These are phyloP conservation scores for Scutellaria baicalensis DNA, from an alignment of 257 asterid species.

Conservation along the genomic window DNA sequence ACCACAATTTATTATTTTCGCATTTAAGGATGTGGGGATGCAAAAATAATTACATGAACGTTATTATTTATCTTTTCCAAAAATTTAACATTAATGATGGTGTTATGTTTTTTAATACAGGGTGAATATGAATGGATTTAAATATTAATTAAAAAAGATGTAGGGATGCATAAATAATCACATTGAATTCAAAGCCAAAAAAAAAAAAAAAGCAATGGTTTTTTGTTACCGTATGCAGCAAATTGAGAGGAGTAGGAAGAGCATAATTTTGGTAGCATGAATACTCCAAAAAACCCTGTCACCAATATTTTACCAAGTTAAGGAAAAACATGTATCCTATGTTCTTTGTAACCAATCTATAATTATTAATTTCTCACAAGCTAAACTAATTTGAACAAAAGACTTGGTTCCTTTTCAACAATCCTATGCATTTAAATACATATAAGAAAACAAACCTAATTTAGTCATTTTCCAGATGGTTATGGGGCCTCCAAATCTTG, in stretches of 20 bases:
- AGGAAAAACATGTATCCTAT: background rate
- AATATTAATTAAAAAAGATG: too few species aligned
- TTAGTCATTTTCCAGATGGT: conserved; percentile 88
- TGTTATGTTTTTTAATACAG: too few species aligned
- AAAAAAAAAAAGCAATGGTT: background rate
- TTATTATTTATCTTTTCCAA: too few species aligned
- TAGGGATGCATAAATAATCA: background rate
- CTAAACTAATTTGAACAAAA: background rate
- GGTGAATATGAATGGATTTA: too few species aligned
- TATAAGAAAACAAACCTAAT: conserved; percentile 41
- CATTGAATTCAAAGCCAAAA: background rate
- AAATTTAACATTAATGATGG: too few species aligned
- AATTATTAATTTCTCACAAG: background rate
- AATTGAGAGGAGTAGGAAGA: conserved; percentile 68
- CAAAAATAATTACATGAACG: too few species aligned
- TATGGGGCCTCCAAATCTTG: conserved; percentile 80
- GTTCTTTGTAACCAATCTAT: too few species aligned
- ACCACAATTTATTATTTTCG: too few species aligned
- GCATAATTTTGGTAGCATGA: conserved; percentile 64
- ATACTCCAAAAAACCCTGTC: conserved; percentile 80
- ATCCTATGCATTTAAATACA: background rate
- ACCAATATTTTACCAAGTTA: background rate
- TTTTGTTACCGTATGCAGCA: conserved; percentile 52
- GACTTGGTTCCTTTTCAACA: background rate
- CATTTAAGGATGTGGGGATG: too few species aligned